phyloP scores from a whole-genome alignment of 177 flowering plant species.

The Telopea speciosissima region DNA sequence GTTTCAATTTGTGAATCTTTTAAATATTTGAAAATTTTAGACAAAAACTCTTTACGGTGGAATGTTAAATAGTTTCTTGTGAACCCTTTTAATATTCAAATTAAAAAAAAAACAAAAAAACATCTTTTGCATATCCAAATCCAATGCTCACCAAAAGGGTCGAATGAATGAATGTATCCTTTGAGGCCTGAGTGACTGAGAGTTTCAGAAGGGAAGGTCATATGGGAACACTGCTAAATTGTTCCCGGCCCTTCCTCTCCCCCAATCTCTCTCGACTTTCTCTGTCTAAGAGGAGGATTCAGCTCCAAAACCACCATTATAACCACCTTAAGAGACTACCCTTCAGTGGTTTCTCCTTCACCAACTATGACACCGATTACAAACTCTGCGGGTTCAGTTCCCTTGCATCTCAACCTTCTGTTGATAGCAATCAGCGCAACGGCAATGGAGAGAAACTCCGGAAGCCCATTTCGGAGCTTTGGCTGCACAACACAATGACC shows the following conservation, averaged over 20 bases:
- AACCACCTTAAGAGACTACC: neutral
- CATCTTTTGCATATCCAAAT: no score
- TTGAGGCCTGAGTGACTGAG: no score
- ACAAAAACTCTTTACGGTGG: no score
- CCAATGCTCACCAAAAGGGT: no score
- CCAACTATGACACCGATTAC: neutral
- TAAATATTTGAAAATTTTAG: no score
- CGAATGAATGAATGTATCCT: no score
- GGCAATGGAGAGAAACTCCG: neutral
- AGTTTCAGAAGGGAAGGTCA: neutral
- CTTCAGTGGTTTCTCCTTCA: neutral
- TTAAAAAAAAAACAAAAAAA: no score
- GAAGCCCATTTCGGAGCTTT: constrained; percentile 28
- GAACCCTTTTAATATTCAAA: no score
- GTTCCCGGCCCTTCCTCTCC: constrained; percentile 7
- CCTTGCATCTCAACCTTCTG: neutral
- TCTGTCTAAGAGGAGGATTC: constrained; percentile 4
- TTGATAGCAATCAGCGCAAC: neutral
- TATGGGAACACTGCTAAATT: constrained; percentile 11
- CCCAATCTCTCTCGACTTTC: constrained; percentile 7
- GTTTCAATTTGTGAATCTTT: no score
- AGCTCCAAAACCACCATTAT: neutral
- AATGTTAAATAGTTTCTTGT: no score
- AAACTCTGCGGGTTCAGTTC: constrained; percentile 7
- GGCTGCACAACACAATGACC: constrained; percentile 79